These are phyloP conservation scores for Haplosporangium sp. DNA, from an alignment of 371 early-diverging fungal species.

Conservation along the genomic window DNA sequence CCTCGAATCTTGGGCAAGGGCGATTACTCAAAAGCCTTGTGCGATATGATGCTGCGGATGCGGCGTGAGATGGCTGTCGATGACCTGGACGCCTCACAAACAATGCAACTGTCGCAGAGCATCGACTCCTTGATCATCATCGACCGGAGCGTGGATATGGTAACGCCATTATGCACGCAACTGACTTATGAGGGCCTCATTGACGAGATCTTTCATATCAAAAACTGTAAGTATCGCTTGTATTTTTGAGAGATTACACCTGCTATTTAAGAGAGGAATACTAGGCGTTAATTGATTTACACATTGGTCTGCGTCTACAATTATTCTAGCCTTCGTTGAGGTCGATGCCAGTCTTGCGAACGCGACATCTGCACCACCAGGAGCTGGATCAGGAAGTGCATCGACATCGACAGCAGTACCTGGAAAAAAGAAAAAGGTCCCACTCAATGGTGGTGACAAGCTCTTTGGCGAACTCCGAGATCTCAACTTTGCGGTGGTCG, in stretches of 20 bases:
- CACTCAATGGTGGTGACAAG: slow-evolving; percentile 82
- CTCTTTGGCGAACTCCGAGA: slow-evolving; percentile 86
- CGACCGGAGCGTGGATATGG: slow-evolving; percentile 89
- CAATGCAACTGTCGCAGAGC: slow-evolving; percentile 70
- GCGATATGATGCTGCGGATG: slow-evolving; percentile 86
- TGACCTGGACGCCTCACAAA: slow-evolving; percentile 59
- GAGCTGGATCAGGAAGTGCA: slow-evolving; percentile 27
- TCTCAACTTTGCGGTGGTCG: slow-evolving; percentile 91
- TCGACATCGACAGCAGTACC: slow-evolving; percentile 21
- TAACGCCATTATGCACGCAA: slow-evolving; percentile 93
- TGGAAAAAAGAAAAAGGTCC: slow-evolving; percentile 80
- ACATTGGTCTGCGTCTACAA: no score
- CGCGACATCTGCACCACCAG: slow-evolving; percentile 39
- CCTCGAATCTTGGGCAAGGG: slow-evolving; percentile 94
- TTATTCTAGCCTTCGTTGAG: slow-evolving; percentile 65
- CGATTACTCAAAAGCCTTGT: slow-evolving; percentile 79
- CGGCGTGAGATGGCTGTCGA: slow-evolving; percentile 79
- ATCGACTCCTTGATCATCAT: slow-evolving; percentile 92
- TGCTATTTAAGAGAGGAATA: not conserved
- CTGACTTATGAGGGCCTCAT: slow-evolving; percentile 95
- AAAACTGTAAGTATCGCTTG: slow-evolving; percentile 59
- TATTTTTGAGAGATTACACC: not conserved
- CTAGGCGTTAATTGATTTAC: no score
- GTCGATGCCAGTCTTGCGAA: slow-evolving; percentile 62
- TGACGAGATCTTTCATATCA: slow-evolving; percentile 82